These are phyloP conservation scores for Aspergillus novofumigatus DNA, from an alignment of 2,329 filamentous ascomycete genomes.

Conservation along the genomic window DNA sequence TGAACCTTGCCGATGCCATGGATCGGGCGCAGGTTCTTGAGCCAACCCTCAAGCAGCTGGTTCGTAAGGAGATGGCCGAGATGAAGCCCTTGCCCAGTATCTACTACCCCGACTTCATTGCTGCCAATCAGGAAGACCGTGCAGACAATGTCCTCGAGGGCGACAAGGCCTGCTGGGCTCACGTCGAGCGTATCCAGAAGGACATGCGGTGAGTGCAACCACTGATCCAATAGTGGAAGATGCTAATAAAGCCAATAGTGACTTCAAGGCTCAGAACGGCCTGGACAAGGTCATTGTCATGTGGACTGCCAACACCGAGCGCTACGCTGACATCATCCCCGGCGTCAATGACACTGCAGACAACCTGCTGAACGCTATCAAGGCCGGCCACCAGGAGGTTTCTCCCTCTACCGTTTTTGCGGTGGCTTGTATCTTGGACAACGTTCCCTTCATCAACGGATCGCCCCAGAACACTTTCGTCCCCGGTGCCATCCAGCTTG, in stretches of 20 bases:
- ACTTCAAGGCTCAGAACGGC: constrained; percentile 80
- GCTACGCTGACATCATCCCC: constrained; percentile 80
- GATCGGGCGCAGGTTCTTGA: constrained; percentile 93
- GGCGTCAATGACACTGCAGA: constrained; percentile 97
- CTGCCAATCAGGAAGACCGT: constrained; percentile 94
- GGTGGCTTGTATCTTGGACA: constrained; percentile 87
- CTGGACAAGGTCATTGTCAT: constrained; percentile 96
- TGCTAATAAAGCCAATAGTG: constrained; percentile 42
- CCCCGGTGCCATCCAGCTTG: constrained; percentile 83
- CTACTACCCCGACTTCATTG: constrained; percentile 99
- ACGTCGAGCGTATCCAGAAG: constrained; percentile 87
- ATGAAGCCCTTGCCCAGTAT: constrained; percentile 89
- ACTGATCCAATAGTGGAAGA: not conserved
- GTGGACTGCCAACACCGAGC: constrained; percentile 99
- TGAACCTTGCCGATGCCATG: constrained; percentile 90
- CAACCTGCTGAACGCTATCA: constrained; percentile 84
- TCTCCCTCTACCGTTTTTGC: constrained; percentile 94
- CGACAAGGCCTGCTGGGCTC: constrained; percentile 75
- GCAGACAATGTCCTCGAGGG: constrained; percentile 87
- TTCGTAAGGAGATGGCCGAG: constrained; percentile 86
- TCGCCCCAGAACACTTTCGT: constrained; percentile 99
- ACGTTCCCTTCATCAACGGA: constrained; percentile 94
- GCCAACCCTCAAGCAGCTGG: constrained; percentile 83
- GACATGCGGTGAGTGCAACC: constrained; percentile 68
- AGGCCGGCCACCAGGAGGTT: constrained; percentile 83